Evolutionary conservation across 805 yeast species (phyloP).

Genomic region (Debaryomyces tyrocola): DNA sequence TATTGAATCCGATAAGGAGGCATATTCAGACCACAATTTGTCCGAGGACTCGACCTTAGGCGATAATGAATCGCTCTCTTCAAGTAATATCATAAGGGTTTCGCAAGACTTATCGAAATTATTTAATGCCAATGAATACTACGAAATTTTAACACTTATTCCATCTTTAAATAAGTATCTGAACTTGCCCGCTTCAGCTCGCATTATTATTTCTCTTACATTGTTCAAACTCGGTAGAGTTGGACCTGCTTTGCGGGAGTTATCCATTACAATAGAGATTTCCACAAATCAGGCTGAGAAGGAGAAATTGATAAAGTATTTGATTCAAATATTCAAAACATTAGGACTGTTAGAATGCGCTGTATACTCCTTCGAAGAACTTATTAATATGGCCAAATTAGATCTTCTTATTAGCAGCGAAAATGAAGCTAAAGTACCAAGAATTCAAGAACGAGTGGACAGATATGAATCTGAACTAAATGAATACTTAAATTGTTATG

Average conservation of each 20-base stretch:
- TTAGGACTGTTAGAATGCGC: slow-evolving; percentile 12
- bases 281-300: slow-evolving; percentile 14
- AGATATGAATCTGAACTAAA: slow-evolving; percentile 5
- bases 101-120: slow-evolving; percentile 3
- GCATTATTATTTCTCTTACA: slow-evolving; percentile 17
- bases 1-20: too few species aligned
- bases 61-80: background rate
- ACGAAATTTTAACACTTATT: slow-evolving; percentile 16
- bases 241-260: slow-evolving; percentile 22
- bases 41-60: background rate
- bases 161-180: slow-evolving; percentile 7
- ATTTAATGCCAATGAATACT: slow-evolving; percentile 12
- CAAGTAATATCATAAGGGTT: background rate
- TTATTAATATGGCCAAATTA: slow-evolving; percentile 8
- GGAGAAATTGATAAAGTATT: slow-evolving; percentile 12
- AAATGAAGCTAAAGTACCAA: background rate
- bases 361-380: slow-evolving; percentile 10
- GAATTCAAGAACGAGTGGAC: slow-evolving; percentile 1
- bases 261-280: slow-evolving; percentile 24
- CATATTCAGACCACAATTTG: too few species aligned
- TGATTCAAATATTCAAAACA: slow-evolving; percentile 15
- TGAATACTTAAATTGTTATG: background rate
- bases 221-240: slow-evolving; percentile 23
- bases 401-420: slow-evolving; percentile 5
- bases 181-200: slow-evolving; percentile 8